A percentile compares a stretch with the other conserved stretches of the same genome.
These are phyloP conservation scores for Collybia mongolica DNA, from an alignment of 768 basidiomycete species.

Conservation along the genomic window DNA sequence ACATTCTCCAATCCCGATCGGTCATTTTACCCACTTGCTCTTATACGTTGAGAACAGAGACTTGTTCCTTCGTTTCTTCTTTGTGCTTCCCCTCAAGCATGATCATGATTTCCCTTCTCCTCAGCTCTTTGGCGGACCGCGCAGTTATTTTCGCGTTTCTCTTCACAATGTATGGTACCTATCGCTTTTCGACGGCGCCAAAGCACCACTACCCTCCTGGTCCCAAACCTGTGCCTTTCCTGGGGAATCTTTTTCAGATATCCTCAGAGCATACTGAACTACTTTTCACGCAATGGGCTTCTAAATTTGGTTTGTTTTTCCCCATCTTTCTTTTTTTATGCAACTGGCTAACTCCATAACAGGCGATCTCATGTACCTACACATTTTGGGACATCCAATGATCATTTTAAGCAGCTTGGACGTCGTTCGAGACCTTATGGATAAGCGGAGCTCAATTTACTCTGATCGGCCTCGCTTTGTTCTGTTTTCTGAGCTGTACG, in stretches of 20 bases:
- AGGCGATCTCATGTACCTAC: slow-evolving; percentile 44
- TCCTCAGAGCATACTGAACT: slow-evolving; percentile 35
- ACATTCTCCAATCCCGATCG: slow-evolving; percentile 12
- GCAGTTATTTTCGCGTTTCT: slow-evolving; percentile 11
- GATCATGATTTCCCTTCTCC: slow-evolving; percentile 5
- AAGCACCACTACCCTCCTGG: slow-evolving; percentile 42
- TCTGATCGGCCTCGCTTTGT: slow-evolving; percentile 52
- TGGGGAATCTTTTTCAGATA: slow-evolving; percentile 50
- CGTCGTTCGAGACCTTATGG: slow-evolving; percentile 46
- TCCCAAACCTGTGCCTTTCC: slow-evolving; percentile 40
- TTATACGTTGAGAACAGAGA: slow-evolving; percentile 9
- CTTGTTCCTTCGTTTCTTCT: slow-evolving; percentile 5
- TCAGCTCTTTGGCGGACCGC: slow-evolving; percentile 4
- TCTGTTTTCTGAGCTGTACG: slow-evolving; percentile 46
- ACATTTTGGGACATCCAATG: slow-evolving; percentile 43
- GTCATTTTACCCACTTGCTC: slow-evolving; percentile 8
- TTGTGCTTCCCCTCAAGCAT: slow-evolving; percentile 1
- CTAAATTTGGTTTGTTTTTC: slow-evolving; percentile 38
- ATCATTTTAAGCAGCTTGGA: slow-evolving; percentile 48
- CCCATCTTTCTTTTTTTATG: neutral
- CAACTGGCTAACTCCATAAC: neutral
- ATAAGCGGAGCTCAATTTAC: slow-evolving; percentile 53
- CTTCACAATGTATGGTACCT: slow-evolving; percentile 15
- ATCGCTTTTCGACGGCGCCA: slow-evolving; percentile 20
- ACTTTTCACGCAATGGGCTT: slow-evolving; percentile 39